These are phyloP conservation scores for Candida oleophila DNA, from an alignment of 805 yeast genomes.

Conservation along the genomic window DNA sequence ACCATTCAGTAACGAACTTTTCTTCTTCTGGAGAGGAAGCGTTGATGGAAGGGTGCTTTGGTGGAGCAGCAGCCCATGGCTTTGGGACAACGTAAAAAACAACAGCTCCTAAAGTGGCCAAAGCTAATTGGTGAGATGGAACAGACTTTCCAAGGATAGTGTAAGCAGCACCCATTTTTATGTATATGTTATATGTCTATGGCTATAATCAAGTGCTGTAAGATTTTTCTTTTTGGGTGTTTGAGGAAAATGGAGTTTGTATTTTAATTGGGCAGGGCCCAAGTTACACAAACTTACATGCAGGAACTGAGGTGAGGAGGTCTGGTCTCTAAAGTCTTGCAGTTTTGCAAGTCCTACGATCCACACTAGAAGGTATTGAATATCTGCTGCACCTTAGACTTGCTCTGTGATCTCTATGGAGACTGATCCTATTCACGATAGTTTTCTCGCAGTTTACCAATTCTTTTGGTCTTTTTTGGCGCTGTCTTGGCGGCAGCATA, in stretches of 20 bases:
- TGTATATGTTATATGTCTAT: background rate
- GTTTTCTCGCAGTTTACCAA: too few relatives aligned
- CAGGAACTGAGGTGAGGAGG: constrained; percentile 11
- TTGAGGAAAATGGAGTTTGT: constrained; percentile 2
- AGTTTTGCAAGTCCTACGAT: too few relatives aligned
- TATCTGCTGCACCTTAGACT: too few relatives aligned
- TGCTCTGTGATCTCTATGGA: too few relatives aligned
- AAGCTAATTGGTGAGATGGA: constrained; percentile 78
- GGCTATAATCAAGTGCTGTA: background rate
- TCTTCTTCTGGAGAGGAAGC: constrained; percentile 88
- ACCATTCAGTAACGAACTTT: constrained; percentile 68
- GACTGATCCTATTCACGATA: too few relatives aligned
- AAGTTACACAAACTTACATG: constrained; percentile 1
- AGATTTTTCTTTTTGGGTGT: constrained; percentile 8
- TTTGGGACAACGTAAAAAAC: constrained; percentile 65
- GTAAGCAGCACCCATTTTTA: constrained; percentile 79
- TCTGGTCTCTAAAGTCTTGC: too few relatives aligned
- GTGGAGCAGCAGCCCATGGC: constrained; percentile 65
- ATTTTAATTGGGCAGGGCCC: constrained; percentile 4
- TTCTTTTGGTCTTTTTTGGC: too few relatives aligned
- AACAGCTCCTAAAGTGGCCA: constrained; percentile 76
- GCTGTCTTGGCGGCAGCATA: too few relatives aligned
- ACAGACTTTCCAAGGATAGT: constrained; percentile 79
- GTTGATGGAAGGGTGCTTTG: constrained; percentile 64
- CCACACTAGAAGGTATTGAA: too few relatives aligned